Evolutionary conservation across 257 asterid genomes (phyloP).

Genomic region (Fraxinus excelsior): DNA sequence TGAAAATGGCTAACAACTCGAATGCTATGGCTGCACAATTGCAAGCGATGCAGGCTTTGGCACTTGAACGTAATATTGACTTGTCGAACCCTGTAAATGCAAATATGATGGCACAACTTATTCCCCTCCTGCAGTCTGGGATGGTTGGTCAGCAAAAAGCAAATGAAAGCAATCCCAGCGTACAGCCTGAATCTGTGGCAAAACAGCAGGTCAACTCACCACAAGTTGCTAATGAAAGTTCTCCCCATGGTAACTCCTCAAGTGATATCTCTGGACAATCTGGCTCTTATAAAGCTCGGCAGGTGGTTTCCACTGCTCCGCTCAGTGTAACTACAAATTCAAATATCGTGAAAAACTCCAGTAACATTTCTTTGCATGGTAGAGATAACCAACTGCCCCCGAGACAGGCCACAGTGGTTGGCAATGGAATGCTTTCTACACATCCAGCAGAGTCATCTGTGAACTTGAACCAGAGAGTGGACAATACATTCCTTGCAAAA

Average conservation of each 20-base stretch:
- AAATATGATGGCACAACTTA: constrained; percentile 71
- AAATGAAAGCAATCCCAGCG: constrained; percentile 53
- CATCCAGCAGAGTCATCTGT: constrained; percentile 54
- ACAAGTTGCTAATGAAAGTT: constrained; percentile 66
- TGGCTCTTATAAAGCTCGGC: constrained; percentile 79
- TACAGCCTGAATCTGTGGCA: constrained; percentile 51
- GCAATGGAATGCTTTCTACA: constrained; percentile 66
- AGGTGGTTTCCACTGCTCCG: constrained; percentile 55
- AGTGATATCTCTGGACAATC: constrained; percentile 84
- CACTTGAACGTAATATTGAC: constrained; percentile 87
- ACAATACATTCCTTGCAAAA: constrained; percentile 51
- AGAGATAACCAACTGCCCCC: constrained; percentile 75
- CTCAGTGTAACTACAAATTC: constrained; percentile 48
- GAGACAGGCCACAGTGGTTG: constrained; percentile 62
- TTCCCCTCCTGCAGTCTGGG: constrained; percentile 82
- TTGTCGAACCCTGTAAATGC: constrained; percentile 90
- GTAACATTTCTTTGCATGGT: constrained; percentile 57
- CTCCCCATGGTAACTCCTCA: constrained; percentile 80
- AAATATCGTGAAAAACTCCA: constrained; percentile 43
- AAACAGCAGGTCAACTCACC: constrained; percentile 72
- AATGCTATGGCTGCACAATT: constrained; percentile 80
- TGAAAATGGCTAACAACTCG: constrained; percentile 60
- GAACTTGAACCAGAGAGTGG: constrained; percentile 67
- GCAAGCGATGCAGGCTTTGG: constrained; percentile 93
- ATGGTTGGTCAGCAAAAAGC: constrained; percentile 75